These are phyloP conservation scores for Thermothielavioides terrestris DNA, from an alignment of 495 filamentous ascomycete species.

Conservation along the genomic window DNA sequence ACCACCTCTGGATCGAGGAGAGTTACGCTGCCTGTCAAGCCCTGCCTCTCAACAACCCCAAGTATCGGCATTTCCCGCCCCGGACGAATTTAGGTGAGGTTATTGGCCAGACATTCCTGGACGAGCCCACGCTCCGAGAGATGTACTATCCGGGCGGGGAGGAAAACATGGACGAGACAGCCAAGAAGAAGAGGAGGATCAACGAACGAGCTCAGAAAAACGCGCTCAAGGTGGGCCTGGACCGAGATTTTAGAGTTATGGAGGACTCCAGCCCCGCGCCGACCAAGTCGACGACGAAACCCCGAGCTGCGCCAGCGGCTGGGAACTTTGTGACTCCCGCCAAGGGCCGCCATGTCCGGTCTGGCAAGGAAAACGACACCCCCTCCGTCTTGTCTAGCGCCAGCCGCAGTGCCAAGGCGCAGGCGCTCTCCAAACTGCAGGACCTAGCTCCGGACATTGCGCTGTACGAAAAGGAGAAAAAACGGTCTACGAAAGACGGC, in stretches of 20 bases:
- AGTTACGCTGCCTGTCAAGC: constrained; percentile 81
- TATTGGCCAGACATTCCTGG: constrained; percentile 67
- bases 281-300: constrained; percentile 5
- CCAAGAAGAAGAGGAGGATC: constrained; percentile 36
- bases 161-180: constrained; percentile 18
- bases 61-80: constrained; percentile 74
- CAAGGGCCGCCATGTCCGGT: constrained; percentile 31
- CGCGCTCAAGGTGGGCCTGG: constrained; percentile 17
- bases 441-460: constrained; percentile 72
- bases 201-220: constrained; percentile 33
- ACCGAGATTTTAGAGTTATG: constrained; percentile 25
- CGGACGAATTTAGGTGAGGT: constrained; percentile 89
- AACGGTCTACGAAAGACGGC: constrained; percentile 62
- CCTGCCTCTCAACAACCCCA: constrained; percentile 54
- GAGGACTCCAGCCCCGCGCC: constrained; percentile 17
- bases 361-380: constrained; percentile 79
- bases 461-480: constrained; percentile 88
- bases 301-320: constrained; percentile 3
- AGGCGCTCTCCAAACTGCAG: constrained; percentile 67
- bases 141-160: constrained; percentile 35
- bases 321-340: constrained; percentile 33
- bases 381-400: constrained; percentile 56
- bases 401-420: constrained; percentile 79
- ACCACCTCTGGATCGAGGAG: constrained; percentile 97
- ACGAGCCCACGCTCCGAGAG: constrained; percentile 28